A percentile compares a stretch with the other conserved stretches of the same genome.
These are phyloP conservation scores for Sugiyamaella valdiviana DNA, from an alignment of 805 yeast genomes.

Conservation along the genomic window DNA sequence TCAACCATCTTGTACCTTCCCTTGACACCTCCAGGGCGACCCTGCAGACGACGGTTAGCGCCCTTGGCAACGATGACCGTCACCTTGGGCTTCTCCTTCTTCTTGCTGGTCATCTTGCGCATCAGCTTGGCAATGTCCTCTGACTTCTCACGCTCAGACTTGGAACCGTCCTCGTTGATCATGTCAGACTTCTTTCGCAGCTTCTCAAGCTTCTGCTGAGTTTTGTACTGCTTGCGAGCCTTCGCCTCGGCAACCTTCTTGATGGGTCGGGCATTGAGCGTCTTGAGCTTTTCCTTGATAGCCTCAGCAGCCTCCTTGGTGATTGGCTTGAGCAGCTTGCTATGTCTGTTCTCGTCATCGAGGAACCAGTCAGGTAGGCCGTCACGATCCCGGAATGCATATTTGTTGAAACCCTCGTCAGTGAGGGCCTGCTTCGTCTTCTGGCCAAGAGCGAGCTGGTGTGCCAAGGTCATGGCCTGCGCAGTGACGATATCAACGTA, in stretches of 20 bases:
- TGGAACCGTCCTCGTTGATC: constrained; percentile 79
- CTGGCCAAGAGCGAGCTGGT: constrained; percentile 86
- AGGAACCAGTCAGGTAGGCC: constrained; percentile 95
- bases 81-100: constrained; percentile 69
- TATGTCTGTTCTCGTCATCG: constrained; percentile 85
- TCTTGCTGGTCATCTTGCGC: constrained; percentile 70
- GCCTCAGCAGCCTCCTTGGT: constrained; percentile 90
- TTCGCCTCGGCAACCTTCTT: constrained; percentile 98
- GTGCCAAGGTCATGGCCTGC: constrained; percentile 97
- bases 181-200: constrained; percentile 87
- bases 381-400: constrained; percentile 85
- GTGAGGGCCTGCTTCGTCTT: constrained; percentile 74
- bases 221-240: constrained; percentile 93
- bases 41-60: constrained; percentile 74
- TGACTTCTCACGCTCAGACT: constrained; percentile 90
- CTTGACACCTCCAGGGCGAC: constrained; percentile 94
- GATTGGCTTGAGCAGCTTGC: constrained; percentile 79
- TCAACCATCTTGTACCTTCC: constrained; percentile 99
- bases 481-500: constrained; percentile 83
- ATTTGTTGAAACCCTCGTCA: constrained; percentile 90
- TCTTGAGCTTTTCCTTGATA: constrained; percentile 64
- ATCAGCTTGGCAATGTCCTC: constrained; percentile 84
- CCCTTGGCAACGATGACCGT: constrained; percentile 88
- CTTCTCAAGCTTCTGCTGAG: constrained; percentile 77
- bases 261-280: constrained; percentile 93